phyloP scores from a whole-genome alignment of 2,329 filamentous ascomycete species.

The Juglanconis juglandina region DNA sequence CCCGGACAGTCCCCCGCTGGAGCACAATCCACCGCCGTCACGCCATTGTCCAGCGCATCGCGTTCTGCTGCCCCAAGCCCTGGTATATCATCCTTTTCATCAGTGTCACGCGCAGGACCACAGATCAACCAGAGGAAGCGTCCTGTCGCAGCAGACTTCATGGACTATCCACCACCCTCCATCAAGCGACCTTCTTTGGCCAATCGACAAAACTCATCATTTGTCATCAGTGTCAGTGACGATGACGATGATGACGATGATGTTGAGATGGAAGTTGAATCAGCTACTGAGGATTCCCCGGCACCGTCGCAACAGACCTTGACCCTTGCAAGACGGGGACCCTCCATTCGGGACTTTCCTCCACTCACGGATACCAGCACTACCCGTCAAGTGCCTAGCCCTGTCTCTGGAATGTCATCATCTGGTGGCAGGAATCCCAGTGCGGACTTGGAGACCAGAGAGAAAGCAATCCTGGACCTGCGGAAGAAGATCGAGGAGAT shows the following conservation, averaged over 20 bases:
- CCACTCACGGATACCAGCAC: conserved; percentile 37
- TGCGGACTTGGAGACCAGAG: conserved; percentile 34
- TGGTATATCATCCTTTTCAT: not conserved
- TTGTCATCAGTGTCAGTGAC: conserved; percentile 85
- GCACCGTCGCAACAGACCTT: conserved; percentile 30
- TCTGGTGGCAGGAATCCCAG: conserved; percentile 10
- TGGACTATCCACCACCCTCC: conserved; percentile 46
- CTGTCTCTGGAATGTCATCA: conserved; percentile 25
- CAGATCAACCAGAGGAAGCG: conserved; percentile 34
- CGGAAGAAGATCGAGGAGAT: conserved; percentile 57
- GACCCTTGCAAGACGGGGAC: conserved; percentile 30
- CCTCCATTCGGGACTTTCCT: conserved; percentile 42
- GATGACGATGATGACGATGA: conserved; percentile 58
- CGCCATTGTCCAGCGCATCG: not conserved
- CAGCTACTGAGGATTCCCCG: conserved; percentile 40
- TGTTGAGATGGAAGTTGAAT: conserved; percentile 66
- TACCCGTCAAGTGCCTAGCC: conserved; percentile 39
- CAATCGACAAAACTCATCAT: conserved; percentile 53
- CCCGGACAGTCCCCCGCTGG: not conserved
- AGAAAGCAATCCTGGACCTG: conserved; percentile 59
- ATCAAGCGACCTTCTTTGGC: conserved; percentile 63
- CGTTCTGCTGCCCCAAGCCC: not conserved
- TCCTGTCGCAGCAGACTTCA: conserved; percentile 66
- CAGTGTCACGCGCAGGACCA: conserved; percentile 16
- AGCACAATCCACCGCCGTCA: not conserved